Evolutionary conservation across 345 rosid species (phyloP), one percentile per base, ranked within the genome.

Genomic region (Pistacia integerrima): DNA sequence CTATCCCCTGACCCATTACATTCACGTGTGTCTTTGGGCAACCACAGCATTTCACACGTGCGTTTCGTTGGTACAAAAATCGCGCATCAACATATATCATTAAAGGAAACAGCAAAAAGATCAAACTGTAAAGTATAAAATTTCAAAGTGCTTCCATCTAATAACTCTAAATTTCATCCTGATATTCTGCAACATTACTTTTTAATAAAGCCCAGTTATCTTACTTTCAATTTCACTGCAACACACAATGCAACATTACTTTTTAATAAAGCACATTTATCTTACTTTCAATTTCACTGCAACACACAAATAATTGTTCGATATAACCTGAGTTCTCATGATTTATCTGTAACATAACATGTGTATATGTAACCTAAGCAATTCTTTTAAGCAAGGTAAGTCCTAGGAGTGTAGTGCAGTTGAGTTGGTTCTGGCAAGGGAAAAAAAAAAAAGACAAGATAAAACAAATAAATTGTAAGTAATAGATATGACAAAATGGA

Each of bases 191-290:
- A 55, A 70, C 35, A 55, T 70, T 16, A 70, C 51, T n/a, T 22
- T 59, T 59, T 25, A 12, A 72, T 36, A 69, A 55, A n/a, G 28
- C 16, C 58, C 35, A 55, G 62, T 18, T 72, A 17, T 72, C 36
- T 44, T 11, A 41, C 57, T 41, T 20, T 8, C 2, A 46, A 60
- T 46, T 72, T n/a, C 58, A 61, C 30, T 16, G 14, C n/a, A 18
- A 49, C 67, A 20, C 54, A 44, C 36, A 71, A 25, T n/a, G 33
- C 64, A 55, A 70, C 55, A 55, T 70, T 16, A 70, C 51, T n/a
- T 22, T 59, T 59, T 25, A 12, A 72, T 36, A 69, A 55, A n/a
- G 28, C 16, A 41, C 35, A 55, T 49, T 18, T 72, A 17, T 72
- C 36, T 44, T 11, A 41, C 57, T 41, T 20, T 8, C 2, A 46